Evolutionary conservation across 2,329 filamentous ascomycete genomes (phyloP), one percentile per base, ranked within the genome.

Genomic region (Arachnomyces sp.): DNA sequence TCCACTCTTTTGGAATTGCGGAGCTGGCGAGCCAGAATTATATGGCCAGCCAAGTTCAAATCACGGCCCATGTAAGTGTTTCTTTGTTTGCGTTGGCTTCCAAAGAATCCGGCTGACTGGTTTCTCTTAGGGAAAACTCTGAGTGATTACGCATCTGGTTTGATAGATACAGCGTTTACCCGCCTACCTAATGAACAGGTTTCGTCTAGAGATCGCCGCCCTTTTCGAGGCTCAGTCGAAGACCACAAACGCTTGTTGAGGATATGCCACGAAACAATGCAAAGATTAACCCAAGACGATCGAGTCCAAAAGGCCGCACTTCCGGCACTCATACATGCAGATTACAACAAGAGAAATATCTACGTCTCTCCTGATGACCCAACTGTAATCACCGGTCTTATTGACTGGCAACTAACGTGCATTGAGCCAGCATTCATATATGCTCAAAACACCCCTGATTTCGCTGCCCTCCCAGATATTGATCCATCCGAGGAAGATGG

Each of bases 261-360:
- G 14, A 34, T 30, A n/a, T 49, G 47, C n/a, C 44, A 45, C 17
- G 33, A 52, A 33, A 42, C 51, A 0, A 44, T 60, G 34, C 34
- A 54, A 35, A 47, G 40, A 18, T 34, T 60, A 13, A 21, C 43
- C 14, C 4, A 45, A 38, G 50, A 55, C 31, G 41, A 48, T 17
- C 47, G 46, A 7, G 46, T 59, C 13, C 39, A 52, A 35, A 33
- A 48, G 2, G 47, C 49, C 7, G 47, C 49, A 12, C 31, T 36
- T 2, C 53, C 52, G 13, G 29, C 41, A 31, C 33, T 61, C 4
- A 34, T 56, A 17, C 57, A 62, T 37, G 39, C 56, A 3, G 59
- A 62, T 36, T 52, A 59, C 8, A 44, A 63, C 39, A 58, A 51
- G 36, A 40, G 59, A 18, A 63, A 63, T 33, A 59, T 63, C 3